Base-by-base conservation (phyloP, 805 yeast genomes). In the Candida multigemmis region DNA sequence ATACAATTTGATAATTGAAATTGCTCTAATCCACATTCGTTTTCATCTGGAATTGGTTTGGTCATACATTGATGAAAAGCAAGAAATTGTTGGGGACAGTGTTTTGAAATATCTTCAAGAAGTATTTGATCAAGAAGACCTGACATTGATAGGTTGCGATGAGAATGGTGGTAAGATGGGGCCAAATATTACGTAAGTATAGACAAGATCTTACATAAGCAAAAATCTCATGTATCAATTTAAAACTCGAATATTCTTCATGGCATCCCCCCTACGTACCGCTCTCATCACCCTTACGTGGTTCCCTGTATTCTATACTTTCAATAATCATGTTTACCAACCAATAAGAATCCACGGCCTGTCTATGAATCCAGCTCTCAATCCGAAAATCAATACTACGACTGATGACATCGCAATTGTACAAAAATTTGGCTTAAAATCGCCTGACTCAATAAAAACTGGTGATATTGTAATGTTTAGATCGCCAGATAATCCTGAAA, bases 291-390 rank as follows among this genome's bases (percentile, higher is more conserved):
- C 62, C 3, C 32, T 59, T 20, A 49, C 64, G 17, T 86, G 95
- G 95, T 52, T 85, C 16, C 96, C 96, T 0, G 95, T 85, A 24
- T 49, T 69, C 10, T 68, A 77, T 37, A 71, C 82, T 1, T 53
- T 77, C 34, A 70, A 74, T 20, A 84, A 82, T 36, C 82, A 79
- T 45, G 74, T 76, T 7, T 74, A 71, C 27, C 85, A 75, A 53
- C 66, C 86, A 15, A 82, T 83, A 10, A 71, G 74, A 50, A 70
- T 86, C 11, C 69, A 76, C 23, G 97, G 97, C 2, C 53, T 68
- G 21, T 83, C 94, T 14, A 87, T 87, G 97, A 65, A 81, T 27
- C 96, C 96, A 1, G 73, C 94, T 0, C 68, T 86, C 43, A 87
- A 87, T 50, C 89, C 93, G 1, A 71, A 69, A 12, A 65, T 51